Conservation (phyloP, 2,329 filamentous ascomycete genomes). For the Penicillium sp. region DNA sequence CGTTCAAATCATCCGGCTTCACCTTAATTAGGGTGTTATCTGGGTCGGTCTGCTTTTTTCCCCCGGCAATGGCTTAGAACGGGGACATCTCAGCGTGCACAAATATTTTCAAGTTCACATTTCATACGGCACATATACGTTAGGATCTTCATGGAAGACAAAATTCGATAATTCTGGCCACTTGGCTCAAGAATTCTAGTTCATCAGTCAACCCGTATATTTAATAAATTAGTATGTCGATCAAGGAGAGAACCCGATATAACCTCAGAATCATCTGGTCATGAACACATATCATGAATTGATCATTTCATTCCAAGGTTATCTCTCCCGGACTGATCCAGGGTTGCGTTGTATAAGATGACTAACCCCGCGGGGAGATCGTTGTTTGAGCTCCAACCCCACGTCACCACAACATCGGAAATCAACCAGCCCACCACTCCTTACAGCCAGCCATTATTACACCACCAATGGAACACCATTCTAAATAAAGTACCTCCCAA, state of each 20-base stretch:
- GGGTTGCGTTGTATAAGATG: constrained; percentile 8
- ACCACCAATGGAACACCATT: background rate
- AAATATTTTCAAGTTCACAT: constrained; percentile 1
- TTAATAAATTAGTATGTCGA: too few species aligned
- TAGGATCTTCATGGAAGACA: constrained; percentile 8
- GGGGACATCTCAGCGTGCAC: background rate
- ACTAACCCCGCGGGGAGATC: constrained; percentile 3
- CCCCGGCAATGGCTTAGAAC: background rate
- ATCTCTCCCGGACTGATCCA: background rate
- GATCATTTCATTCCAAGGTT: background rate
- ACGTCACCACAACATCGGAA: background rate
- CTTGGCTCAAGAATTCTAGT: background rate
- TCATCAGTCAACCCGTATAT: background rate
- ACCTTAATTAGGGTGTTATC: background rate
- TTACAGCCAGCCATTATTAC: background rate
- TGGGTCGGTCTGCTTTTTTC: background rate
- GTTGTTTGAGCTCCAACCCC: background rate
- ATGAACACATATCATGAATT: background rate
- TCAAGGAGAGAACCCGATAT: too few species aligned
- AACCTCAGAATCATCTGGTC: too few species aligned
- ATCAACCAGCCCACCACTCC: background rate
- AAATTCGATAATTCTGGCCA: background rate
- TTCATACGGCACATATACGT: constrained; percentile 1
- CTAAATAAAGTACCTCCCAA: background rate
- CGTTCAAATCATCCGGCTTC: background rate